phyloP scores from a whole-genome alignment of 768 basidiomycete genomes.

The Rhizopogon rudus region DNA sequence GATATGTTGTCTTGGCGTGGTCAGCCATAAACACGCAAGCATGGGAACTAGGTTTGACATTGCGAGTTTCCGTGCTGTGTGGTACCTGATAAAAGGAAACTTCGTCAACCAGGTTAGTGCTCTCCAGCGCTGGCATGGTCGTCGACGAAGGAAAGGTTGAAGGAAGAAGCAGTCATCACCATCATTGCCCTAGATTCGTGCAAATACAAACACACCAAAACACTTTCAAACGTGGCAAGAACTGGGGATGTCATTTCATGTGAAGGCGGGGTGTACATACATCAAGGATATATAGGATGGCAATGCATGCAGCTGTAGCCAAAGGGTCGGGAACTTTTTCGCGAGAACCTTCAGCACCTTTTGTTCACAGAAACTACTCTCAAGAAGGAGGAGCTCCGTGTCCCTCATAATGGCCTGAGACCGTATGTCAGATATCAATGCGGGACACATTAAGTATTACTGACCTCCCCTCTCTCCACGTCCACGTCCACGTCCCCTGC shows the following conservation, averaged over 20 bases:
- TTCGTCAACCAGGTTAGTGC: no score
- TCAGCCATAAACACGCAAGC: no score
- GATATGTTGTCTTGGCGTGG: no score
- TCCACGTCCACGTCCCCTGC: slow-evolving; percentile 41
- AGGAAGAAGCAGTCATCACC: no score
- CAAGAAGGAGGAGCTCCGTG: slow-evolving; percentile 13
- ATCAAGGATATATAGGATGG: slow-evolving; percentile 2
- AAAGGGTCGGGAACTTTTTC: not conserved
- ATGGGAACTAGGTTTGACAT: no score
- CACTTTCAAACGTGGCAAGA: not conserved
- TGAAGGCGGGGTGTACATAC: slow-evolving; percentile 7
- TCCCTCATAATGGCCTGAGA: slow-evolving; percentile 17
- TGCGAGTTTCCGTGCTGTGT: no score
- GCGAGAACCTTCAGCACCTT: slow-evolving; percentile 3
- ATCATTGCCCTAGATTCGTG: no score
- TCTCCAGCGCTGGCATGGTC: no score
- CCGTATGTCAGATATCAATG: not conserved
- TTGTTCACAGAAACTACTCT: not conserved
- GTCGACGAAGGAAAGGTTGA: no score
- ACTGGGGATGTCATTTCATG: not conserved
- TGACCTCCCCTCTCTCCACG: slow-evolving; percentile 31
- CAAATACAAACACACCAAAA: no score
- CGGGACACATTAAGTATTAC: not conserved
- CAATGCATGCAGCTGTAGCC: not conserved
- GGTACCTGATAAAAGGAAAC: no score